Base-by-base conservation (phyloP, 345 rosid genomes). In the Linum tenue region DNA sequence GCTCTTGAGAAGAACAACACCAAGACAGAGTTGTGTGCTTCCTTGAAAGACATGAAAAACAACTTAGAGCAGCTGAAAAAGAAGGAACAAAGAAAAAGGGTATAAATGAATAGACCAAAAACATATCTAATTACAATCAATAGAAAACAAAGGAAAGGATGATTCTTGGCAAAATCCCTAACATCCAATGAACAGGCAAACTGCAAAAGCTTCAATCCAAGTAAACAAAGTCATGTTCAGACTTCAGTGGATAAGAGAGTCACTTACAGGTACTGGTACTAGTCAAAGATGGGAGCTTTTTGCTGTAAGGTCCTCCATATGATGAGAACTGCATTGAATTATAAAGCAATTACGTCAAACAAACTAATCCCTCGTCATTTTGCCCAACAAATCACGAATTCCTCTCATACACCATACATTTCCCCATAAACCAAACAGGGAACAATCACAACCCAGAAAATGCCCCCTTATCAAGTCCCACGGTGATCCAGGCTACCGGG, bases 1-100 rank as follows among this genome's bases (percentile, higher is more conserved):
- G 53, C 53, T 48, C 53, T 48, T 48, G 14, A 48, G 53, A 48
- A 48, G 2, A 48, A 48, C 14, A 9, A 48, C 53, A 9, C 15
- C 53, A 48, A 48, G 15, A 12, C 14, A 48, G 14, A 48, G 53
- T 2, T 48, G 53, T 9, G 53, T 5, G 53, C 53, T 48, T 48
- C 53, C 53, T 48, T 48, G 53, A 48, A 48, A 7, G 9, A 48
- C 53, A 48, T 48, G 53, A 48, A 48, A 48, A 48, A 48, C 53
- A 48, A 48, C 53, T 48, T 48, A 48, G 14, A 7, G 53, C 53
- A 48, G 53, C 53, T 48, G 70, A 55, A 64, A 65, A 39, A 69
- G 67, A 39, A 64, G 64, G 53, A 62, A 64, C 55, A 59, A 63
- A 61, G 36, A 63, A 59, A 59, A 11, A 66, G 60, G 6, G 38